phyloP scores from a whole-genome alignment of 495 filamentous ascomycete genomes.

The Aspergillus baeticus region DNA sequence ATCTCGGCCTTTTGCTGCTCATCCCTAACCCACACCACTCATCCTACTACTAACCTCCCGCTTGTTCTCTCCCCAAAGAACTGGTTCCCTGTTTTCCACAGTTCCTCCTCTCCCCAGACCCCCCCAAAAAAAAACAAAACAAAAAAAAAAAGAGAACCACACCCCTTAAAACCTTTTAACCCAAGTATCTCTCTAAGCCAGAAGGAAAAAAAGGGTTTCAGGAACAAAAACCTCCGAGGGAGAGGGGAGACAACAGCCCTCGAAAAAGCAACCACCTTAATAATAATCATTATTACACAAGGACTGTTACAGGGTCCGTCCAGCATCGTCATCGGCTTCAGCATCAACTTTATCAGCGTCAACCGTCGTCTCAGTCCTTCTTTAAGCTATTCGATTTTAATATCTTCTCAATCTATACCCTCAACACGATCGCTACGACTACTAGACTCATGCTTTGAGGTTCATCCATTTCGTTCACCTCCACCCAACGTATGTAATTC shows the following conservation, averaged over 20 bases:
- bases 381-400: slow-evolving; percentile 19
- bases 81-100: slow-evolving; percentile 26
- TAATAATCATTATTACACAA: slow-evolving; percentile 17
- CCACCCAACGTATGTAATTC: slow-evolving; percentile 41
- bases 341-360: slow-evolving; percentile 4
- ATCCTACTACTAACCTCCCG: not conserved
- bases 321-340: slow-evolving; percentile 14
- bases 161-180: not conserved
- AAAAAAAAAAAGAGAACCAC: slow-evolving; percentile 12
- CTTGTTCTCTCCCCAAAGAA: slow-evolving; percentile 22
- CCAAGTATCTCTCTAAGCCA: slow-evolving; percentile 9
- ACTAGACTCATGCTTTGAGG: slow-evolving; percentile 40
- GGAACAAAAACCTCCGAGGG: slow-evolving; percentile 25
- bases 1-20: slow-evolving; percentile 14
- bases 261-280: slow-evolving; percentile 10
- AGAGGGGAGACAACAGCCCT: slow-evolving; percentile 13
- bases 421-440: slow-evolving; percentile 24
- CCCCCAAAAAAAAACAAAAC: slow-evolving; percentile 21
- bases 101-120: slow-evolving; percentile 25
- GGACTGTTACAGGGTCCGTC: not conserved
- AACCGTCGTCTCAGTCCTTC: slow-evolving; percentile 14
- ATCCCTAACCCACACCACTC: not conserved
- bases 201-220: slow-evolving; percentile 18
- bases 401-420: not conserved
- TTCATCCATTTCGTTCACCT: slow-evolving; percentile 34